Base-by-base conservation (phyloP, 2,329 filamentous ascomycete genomes). In the Daldinia sp. region DNA sequence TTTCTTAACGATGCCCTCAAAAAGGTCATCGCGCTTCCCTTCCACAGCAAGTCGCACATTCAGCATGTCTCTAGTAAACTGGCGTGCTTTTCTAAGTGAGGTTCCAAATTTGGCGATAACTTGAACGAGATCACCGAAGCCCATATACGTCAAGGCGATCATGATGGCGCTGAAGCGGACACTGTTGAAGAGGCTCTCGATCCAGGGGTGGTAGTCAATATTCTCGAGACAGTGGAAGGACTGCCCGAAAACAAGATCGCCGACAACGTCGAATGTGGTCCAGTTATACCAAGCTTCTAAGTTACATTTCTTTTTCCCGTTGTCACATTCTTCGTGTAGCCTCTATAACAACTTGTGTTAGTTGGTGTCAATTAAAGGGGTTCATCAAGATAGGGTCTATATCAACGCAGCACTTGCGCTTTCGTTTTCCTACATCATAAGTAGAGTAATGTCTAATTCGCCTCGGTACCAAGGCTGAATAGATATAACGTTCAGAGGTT, bases 211-310 rank as follows among this genome's bases (percentile, higher is more conserved):
- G 20, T 74, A 74, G 26, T 68, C 42, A 65, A 76, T 73, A 41
- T 74, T 73, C 42, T 79, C 69, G 5, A 82, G 74, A 61, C 78
- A 80, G 6, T 74, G 73, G 71, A 83, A 84, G 0, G 81, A 79
- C 64, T 84, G 79, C 0, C 82, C 83, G 69, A 85, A 85, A 0
- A 77, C 75, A 26, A 78, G 74, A 54, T 71, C 65, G 12, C 76
- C 75, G 0, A 77, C 69, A 12, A 78, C 56, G 30, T 77, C 76
- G 58, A 78, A 78, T 0, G 75, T 77, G 1, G 75, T 75, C 69
- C 71, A 78, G 56, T 81, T 81, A 66, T 75, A 81, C 80, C 80
- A 82, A 60, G 78, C 75, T 51, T 76, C 77, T 44, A 83, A 74
- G 41, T 78, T 77, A 18, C 77, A 60, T 7, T 71, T 60, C n/a